Evolutionary conservation across 2,329 filamentous ascomycete genomes (phyloP), one percentile per base, ranked within the genome.

Genomic region (Pestalotiopsis sp.): DNA sequence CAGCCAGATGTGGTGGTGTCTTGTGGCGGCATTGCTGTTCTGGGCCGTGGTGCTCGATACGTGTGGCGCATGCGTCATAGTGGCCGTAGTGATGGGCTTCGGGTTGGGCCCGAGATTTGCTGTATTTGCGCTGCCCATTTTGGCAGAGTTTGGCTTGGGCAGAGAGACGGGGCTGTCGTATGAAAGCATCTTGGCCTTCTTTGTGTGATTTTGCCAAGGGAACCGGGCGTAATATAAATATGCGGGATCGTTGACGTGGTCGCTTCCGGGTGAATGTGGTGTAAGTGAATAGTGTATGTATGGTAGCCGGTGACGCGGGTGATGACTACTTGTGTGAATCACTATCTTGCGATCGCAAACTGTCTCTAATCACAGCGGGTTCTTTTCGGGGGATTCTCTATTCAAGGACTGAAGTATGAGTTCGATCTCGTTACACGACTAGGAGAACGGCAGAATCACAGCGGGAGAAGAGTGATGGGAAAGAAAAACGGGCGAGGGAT

Each of bases 1-100:
- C 69, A 95, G 85, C 91, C 92, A 95, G 77, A 95, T 93, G 79
- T 94, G 92, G 75, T 91, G 90, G 69, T 84, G 78, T 68, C 79
- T 78, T 67, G 78, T 74, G 31, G 70, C 69, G 38, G 71, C 39
- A 58, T 75, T 73, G 36, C 75, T 71, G 59, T 74, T 75, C 65
- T 73, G 75, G 36, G 77, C 71, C 36, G 75, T 71, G 68, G 78
- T 77, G 69, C 73, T 78, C 64, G 77, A 70, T 36, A 77, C 71
- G 62, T 74, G 73, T 4, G 80, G 75, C 14, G 71, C 69, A 57
- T 66, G 63, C n/a, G 63, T 66, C 69, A 76, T 74, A 60, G 75
- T 76, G n/a, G 76, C 72, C 75, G n/a, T 52, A 39, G 74, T 71
- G 70, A 77, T 72, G 72, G 73, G 73, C 60, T 75, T 75, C 66